phyloP scores from a whole-genome alignment of 176 grass and related monocot species.

The Chloris gayana region DNA sequence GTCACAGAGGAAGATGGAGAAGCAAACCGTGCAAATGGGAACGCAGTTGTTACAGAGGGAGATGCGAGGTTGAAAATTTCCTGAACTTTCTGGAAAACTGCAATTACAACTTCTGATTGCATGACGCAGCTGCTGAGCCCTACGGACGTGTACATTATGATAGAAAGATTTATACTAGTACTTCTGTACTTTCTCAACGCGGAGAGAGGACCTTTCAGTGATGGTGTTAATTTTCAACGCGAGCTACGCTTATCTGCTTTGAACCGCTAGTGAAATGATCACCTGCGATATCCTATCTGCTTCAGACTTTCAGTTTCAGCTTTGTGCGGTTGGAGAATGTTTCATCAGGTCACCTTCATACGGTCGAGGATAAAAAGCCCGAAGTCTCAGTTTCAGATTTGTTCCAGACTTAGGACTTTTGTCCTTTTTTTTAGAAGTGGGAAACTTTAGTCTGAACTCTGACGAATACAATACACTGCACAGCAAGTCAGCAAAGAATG shows the following conservation, averaged over 20 bases:
- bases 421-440: no score
- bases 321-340: conserved; percentile 1
- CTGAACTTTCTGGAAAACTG: neutral
- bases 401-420: neutral
- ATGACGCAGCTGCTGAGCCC: neutral
- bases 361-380: neutral
- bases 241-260: neutral
- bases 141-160: no score
- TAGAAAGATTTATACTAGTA: no score
- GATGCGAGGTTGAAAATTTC: conserved; percentile 12
- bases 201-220: neutral
- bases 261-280: neutral
- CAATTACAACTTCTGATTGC: neutral
- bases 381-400: neutral
- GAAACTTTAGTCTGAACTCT: neutral
- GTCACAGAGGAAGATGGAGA: neutral
- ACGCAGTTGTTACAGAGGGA: neutral
- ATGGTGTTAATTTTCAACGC: neutral
- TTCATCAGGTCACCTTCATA: neutral
- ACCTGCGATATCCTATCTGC: neutral
- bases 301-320: conserved; percentile 23
- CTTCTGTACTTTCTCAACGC: neutral
- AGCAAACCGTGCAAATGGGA: neutral
- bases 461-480: neutral
- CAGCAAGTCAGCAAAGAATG: no score